These are phyloP conservation scores for Effrenium voratum DNA, from an alignment of 73 alveolate species.

Conservation along the genomic window DNA sequence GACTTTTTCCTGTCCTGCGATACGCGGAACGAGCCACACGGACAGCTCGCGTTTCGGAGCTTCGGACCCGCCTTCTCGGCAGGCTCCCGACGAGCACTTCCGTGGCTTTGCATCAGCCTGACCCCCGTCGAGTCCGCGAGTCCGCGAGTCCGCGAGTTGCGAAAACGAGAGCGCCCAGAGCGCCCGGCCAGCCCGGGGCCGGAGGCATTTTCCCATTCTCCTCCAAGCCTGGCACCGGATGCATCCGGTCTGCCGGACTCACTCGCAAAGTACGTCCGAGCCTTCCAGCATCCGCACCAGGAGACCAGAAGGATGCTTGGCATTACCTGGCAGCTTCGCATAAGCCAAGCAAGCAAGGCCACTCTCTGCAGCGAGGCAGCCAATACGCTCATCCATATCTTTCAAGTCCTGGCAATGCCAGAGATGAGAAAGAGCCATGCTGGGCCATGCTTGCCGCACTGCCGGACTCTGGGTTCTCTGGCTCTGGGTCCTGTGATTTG, in stretches of 20 bases:
- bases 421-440: no score
- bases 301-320: slow-evolving; percentile 90
- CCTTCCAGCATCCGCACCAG: slow-evolving; percentile 92
- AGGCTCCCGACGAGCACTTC: no score
- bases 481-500: slow-evolving; percentile 45
- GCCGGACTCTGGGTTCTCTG: background rate
- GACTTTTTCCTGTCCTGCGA: no score
- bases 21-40: no score
- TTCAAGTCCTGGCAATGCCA: slow-evolving; percentile 48
- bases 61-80: no score
- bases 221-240: slow-evolving; percentile 25
- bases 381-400: slow-evolving; percentile 93
- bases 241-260: background rate
- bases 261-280: background rate
- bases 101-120: no score
- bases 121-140: no score
- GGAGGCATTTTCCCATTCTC: slow-evolving; percentile 93
- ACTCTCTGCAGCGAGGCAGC: no score
- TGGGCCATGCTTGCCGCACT: no score
- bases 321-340: slow-evolving; percentile 1
- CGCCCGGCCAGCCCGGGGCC: slow-evolving; percentile 93
- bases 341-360: background rate
- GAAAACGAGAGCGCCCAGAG: no score
- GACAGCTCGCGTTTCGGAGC: no score
- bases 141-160: no score